Base-by-base conservation (phyloP, 768 basidiomycete genomes). In the Leccinum longicurvipes region DNA sequence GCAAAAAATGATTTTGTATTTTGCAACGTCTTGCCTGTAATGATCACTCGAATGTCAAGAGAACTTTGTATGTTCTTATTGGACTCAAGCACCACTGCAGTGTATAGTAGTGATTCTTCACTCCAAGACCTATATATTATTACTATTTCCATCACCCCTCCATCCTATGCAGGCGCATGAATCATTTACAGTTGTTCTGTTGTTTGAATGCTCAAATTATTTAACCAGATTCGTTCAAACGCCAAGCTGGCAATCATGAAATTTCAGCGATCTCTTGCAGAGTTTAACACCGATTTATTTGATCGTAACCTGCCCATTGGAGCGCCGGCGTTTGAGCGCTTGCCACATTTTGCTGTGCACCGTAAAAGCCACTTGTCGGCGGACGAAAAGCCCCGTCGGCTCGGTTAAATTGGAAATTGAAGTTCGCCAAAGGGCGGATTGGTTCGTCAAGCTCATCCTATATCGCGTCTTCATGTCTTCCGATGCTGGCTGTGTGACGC, bases 1-100 rank as follows among this genome's bases (percentile, higher is more conserved):
- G 75, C 61, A 76, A 72, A 67, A 77, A 74, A 60, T 77, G 57
- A 68, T 27, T 19, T 6, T 17, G 27, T 23, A 51, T 7, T 32
- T 19, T 29, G 36, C 3, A 24, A 19, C 41, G 21, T 34, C 23
- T 47, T 36, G 5, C n/a, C 31, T n/a, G 23, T 46, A 19, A 51
- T 28, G 29, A 17, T 49, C 15, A n/a, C 41, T 44, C 44, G 15
- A 27, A 28, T 27, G 21, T 32, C 31, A 21, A 45, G 49, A 34
- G 27, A 44, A 34, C 42, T n/a, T 28, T 32, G 32, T 64, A 3
- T 55, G 36, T 45, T 53, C 31, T 45, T n/a, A 50, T 53, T 39
- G 55, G 39, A 31, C 11, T n/a, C 21, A 21, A 51, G 49, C 27
- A 36, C 60, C 44, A 45, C 45, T 53, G 28, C 46, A 25, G 19